These are phyloP conservation scores for Aspergillus pseudoterreus DNA, from an alignment of 2,329 filamentous ascomycete genomes.

Conservation along the genomic window DNA sequence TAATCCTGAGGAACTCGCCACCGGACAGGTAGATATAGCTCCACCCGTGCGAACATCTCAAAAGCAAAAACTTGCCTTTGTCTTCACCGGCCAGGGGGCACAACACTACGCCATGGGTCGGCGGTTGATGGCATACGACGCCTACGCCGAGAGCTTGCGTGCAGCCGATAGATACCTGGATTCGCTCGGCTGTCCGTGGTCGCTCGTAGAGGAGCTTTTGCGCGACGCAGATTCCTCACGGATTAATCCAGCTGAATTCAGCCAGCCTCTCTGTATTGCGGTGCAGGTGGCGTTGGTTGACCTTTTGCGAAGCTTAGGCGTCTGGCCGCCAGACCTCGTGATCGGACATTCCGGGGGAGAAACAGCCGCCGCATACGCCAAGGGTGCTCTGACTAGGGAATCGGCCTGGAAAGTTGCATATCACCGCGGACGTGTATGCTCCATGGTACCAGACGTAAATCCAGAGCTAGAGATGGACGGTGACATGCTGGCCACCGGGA, in stretches of 20 bases:
- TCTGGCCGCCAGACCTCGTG: conserved; percentile 21
- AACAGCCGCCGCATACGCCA: conserved; percentile 46
- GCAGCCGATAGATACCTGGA: conserved; percentile 4
- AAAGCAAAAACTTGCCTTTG: conserved; percentile 1
- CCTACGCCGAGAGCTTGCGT: neutral
- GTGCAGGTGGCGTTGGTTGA: conserved; percentile 30
- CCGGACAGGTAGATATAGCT: neutral
- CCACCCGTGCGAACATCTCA: conserved; percentile 33
- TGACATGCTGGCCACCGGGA: conserved; percentile 26
- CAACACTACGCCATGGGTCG: conserved; percentile 36
- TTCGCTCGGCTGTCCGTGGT: conserved; percentile 13
- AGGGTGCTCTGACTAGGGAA: conserved; percentile 10
- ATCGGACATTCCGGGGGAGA: conserved; percentile 31
- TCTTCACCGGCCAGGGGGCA: conserved; percentile 28
- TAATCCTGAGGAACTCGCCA: neutral
- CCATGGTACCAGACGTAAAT: neutral
- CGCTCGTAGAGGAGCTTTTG: conserved; percentile 7
- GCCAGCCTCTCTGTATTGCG: conserved; percentile 26
- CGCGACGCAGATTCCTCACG: neutral
- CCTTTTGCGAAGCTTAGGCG: conserved; percentile 21
- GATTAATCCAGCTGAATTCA: conserved; percentile 15
- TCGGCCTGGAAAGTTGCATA: neutral
- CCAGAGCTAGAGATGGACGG: neutral
- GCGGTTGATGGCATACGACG: neutral
- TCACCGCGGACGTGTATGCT: neutral